Base-by-base conservation (phyloP, 176 grass and related monocot genomes). In the Melocanna baccifera region DNA sequence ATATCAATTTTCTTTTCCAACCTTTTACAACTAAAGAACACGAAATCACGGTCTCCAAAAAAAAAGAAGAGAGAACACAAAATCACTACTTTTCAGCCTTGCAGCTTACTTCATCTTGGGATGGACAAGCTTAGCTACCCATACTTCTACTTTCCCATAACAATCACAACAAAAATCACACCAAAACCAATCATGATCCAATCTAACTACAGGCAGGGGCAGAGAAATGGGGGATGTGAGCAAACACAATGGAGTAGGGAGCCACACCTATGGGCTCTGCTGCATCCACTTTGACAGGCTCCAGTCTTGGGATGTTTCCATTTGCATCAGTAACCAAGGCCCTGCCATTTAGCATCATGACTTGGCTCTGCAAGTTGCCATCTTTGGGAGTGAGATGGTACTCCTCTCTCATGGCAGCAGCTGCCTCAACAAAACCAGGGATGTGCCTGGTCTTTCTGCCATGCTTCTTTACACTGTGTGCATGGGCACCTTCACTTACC, bases 321-420 rank as follows among this genome's bases (percentile, higher is more conserved):
- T 86, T 37, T 19, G 85, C 76, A 68, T 81, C 89, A 15, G 91
- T 76, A 52, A 67, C 85, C 87, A 94, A 67, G 46, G 86, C 56
- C 61, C 12, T 82, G 53, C 91, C 91, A 77, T 97, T 97, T 20
- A 94, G 82, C 73, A 94, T 37, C 94, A 97, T 81, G 26, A 79
- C 84, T 71, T 97, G 94, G 89, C 94, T 94, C 12, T 86, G 89
- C 59, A 97, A 42, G 41, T 88, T 15, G 32, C 94, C 86, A 59
- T 78, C 84, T 28, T 82, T 52, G 14, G 87, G 53, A 6, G 89
- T 87, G 11, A 97, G 83, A 53, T 94, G 91, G 89, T 97, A 94
- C 47, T 93, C 91, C 23, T 97, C 87, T 74, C 94, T 91, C 62
- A 45, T 50, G 40, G 73, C 56, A 6, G 52, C 73, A 9, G n/a